phyloP scores from a whole-genome alignment of 352 stramenopile genomes.

The Blastocystis sp. region DNA sequence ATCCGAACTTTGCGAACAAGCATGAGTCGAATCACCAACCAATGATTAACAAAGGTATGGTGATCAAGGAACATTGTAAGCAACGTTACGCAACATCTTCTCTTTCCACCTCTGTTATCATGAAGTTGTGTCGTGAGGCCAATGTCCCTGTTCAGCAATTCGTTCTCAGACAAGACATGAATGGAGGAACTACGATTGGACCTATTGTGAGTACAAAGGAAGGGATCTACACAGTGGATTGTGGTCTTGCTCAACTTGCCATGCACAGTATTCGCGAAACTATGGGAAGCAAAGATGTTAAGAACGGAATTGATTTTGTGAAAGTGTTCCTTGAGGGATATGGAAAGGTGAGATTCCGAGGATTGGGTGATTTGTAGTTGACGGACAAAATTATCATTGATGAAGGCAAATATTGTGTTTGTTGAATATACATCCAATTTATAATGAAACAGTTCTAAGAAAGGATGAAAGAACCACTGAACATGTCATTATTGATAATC shows the following conservation, averaged over 20 bases:
- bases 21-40: constrained; percentile 86
- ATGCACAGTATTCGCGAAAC: constrained; percentile 95
- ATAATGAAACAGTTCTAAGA: not conserved
- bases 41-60: constrained; percentile 81
- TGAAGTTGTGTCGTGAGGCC: constrained; percentile 62
- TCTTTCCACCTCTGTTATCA: constrained; percentile 70
- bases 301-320: constrained; percentile 74
- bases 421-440: constrained; percentile 6
- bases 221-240: constrained; percentile 89
- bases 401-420: not conserved
- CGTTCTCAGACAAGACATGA: constrained; percentile 87
- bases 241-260: constrained; percentile 86
- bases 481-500: not conserved
- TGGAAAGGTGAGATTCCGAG: constrained; percentile 68
- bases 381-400: constrained; percentile 5
- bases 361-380: not conserved
- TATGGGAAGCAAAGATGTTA: constrained; percentile 80
- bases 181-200: constrained; percentile 90
- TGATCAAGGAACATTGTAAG: constrained; percentile 98
- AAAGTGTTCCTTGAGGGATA: constrained; percentile 84
- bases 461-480: not conserved
- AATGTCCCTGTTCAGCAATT: constrained; percentile 85
- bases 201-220: constrained; percentile 85
- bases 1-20: constrained; percentile 91
- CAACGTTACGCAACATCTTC: constrained; percentile 89